Conservation (phyloP, 768 basidiomycete genomes). For the Pleurotus citrinopileatus region DNA sequence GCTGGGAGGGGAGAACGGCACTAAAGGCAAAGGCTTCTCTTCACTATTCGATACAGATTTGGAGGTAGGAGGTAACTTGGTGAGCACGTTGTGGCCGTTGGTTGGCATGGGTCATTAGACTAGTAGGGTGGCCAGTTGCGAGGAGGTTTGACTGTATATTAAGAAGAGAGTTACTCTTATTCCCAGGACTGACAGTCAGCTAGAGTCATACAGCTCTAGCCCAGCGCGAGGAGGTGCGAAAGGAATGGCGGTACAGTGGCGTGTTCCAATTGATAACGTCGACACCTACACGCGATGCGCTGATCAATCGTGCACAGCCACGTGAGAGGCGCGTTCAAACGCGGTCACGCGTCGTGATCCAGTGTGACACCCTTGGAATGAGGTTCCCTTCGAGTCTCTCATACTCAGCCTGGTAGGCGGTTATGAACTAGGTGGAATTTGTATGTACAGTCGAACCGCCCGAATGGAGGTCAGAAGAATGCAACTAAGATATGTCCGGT, state of each 20-base stretch:
- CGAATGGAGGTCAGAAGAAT: no score
- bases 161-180: background rate
- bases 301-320: no score
- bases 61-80: background rate
- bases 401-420: no score
- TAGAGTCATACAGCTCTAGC: background rate
- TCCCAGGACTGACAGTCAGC: background rate
- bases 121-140: background rate
- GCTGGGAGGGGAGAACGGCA: background rate
- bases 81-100: background rate
- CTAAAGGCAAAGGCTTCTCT: background rate
- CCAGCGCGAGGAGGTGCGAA: background rate
- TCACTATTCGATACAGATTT: background rate
- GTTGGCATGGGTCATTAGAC: background rate
- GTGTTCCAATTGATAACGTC: no score
- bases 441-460: no score
- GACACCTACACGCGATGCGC: no score
- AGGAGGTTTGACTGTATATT: background rate
- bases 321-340: no score
- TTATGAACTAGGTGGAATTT: no score
- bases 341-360: no score
- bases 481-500: no score
- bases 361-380: no score
- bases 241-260: background rate
- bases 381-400: no score